Percentiles rank a stretch among this genome's conserved stretches.
These are phyloP conservation scores for Aureobasidium lini DNA, from an alignment of 2,329 filamentous ascomycete genomes.

Conservation along the genomic window DNA sequence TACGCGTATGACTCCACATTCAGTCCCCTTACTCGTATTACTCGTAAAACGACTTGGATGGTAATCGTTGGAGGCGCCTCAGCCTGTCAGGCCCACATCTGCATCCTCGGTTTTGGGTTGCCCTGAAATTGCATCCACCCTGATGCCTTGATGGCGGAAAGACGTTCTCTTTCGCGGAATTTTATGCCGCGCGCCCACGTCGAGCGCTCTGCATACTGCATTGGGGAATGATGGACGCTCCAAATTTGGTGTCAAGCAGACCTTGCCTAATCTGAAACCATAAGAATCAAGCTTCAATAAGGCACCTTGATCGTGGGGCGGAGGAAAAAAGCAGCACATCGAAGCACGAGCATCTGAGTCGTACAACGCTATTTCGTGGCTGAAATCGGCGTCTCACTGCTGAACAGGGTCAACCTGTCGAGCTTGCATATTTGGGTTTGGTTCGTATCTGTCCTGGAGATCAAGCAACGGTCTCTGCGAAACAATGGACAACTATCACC, in stretches of 20 bases:
- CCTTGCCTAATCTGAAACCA: conserved; percentile 9
- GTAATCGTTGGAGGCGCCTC: background rate
- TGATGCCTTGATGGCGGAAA: background rate
- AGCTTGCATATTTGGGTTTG: background rate
- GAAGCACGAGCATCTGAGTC: conserved; percentile 8
- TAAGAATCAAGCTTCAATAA: conserved; percentile 8
- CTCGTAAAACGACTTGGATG: background rate
- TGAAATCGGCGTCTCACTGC: conserved; percentile 4
- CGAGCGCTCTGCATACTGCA: background rate
- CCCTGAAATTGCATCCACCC: background rate
- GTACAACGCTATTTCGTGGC: conserved; percentile 8
- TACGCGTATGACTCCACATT: background rate
- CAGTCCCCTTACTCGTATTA: background rate
- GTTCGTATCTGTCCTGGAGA: background rate
- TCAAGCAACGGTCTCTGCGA: background rate
- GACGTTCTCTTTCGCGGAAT: background rate
- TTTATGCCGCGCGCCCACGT: background rate
- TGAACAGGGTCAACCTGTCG: background rate
- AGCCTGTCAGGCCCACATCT: background rate
- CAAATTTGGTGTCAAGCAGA: conserved; percentile 1
- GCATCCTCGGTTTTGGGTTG: background rate
- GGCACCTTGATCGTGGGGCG: background rate
- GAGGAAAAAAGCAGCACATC: background rate
- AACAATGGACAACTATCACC: background rate
- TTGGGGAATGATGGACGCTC: background rate